phyloP scores from a whole-genome alignment of 768 basidiomycete genomes.

The Hygrophorus pudorinus region DNA sequence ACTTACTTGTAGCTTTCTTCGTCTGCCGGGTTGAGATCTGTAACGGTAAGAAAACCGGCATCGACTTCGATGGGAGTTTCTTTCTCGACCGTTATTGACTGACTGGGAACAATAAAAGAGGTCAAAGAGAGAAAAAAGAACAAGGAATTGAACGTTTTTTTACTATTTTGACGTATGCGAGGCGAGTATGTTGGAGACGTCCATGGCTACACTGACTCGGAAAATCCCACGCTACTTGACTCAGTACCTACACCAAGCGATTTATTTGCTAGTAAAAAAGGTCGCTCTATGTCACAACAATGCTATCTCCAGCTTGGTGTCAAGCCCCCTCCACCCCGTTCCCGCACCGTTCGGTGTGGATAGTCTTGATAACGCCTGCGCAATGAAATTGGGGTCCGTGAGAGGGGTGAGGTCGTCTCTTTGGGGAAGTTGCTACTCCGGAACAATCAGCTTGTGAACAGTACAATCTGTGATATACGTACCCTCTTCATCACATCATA shows the following conservation, averaged over 20 bases:
- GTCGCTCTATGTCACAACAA: slow-evolving; percentile 22
- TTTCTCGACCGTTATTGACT: slow-evolving; percentile 63
- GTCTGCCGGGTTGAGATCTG: slow-evolving; percentile 84
- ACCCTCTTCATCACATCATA: slow-evolving; percentile 77
- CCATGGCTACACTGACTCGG: slow-evolving; percentile 40
- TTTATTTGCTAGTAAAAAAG: too few species aligned
- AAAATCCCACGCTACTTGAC: too few species aligned
- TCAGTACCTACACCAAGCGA: too few species aligned
- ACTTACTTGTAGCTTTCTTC: slow-evolving; percentile 72
- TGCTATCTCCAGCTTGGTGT: slow-evolving; percentile 50
- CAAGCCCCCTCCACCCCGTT: slow-evolving; percentile 82
- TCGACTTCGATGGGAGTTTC: slow-evolving; percentile 76
- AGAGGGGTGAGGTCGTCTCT: slow-evolving; percentile 80
- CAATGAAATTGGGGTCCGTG: slow-evolving; percentile 79
- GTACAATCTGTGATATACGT: slow-evolving; percentile 15
- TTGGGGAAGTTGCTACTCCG: slow-evolving; percentile 48
- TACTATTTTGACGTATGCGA: slow-evolving; percentile 66
- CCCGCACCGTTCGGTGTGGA: slow-evolving; percentile 49
- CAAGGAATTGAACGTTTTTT: slow-evolving; percentile 2
- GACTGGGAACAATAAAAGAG: slow-evolving; percentile 30
- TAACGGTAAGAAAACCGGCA: slow-evolving; percentile 72
- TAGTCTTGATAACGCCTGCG: slow-evolving; percentile 56
- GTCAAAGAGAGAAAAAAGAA: not conserved
- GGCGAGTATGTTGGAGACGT: slow-evolving; percentile 73
- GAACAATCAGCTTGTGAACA: slow-evolving; percentile 2